These are phyloP conservation scores for Sporisorium graminicola DNA, from an alignment of 1,284 basidiomycete genomes.

Conservation along the genomic window DNA sequence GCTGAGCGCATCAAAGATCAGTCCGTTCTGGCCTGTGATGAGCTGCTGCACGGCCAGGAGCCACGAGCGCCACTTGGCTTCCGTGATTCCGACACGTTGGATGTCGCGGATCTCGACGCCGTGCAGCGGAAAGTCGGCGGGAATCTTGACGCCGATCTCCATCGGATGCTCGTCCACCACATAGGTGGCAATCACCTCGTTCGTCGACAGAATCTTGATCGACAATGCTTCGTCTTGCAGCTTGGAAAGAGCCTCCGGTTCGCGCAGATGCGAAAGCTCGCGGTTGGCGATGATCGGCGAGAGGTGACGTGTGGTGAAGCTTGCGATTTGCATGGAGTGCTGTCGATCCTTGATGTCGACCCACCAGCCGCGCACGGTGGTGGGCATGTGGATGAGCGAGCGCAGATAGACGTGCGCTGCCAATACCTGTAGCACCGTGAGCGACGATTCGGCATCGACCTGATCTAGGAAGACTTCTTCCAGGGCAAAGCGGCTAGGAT, in stretches of 20 bases:
- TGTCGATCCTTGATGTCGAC: constrained; percentile 89
- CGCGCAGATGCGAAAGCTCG: constrained; percentile 83
- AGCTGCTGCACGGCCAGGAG: constrained; percentile 91
- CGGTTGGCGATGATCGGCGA: constrained; percentile 88
- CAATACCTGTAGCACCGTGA: constrained; percentile 76
- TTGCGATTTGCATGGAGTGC: constrained; percentile 79
- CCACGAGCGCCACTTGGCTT: constrained; percentile 93
- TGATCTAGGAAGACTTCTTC: constrained; percentile 84
- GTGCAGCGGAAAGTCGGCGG: constrained; percentile 89
- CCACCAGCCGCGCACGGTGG: constrained; percentile 79
- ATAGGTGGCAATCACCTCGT: constrained; percentile 75
- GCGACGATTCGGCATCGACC: constrained; percentile 54
- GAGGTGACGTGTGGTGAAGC: constrained; percentile 87
- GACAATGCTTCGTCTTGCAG: constrained; percentile 84
- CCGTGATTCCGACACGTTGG: constrained; percentile 82
- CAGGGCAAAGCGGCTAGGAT: constrained; percentile 83
- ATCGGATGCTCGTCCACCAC: constrained; percentile 93
- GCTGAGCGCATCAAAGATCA: constrained; percentile 88
- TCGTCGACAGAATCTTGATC: constrained; percentile 77
- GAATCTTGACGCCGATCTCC: constrained; percentile 89
- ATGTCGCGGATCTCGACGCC: constrained; percentile 88
- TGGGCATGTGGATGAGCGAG: constrained; percentile 61
- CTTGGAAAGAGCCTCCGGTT: constrained; percentile 76
- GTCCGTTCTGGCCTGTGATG: constrained; percentile 85
- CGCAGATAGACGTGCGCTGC: constrained; percentile 83